phyloP scores from a whole-genome alignment of 1,139 yeast species.

The Ogataea hybrid region DNA sequence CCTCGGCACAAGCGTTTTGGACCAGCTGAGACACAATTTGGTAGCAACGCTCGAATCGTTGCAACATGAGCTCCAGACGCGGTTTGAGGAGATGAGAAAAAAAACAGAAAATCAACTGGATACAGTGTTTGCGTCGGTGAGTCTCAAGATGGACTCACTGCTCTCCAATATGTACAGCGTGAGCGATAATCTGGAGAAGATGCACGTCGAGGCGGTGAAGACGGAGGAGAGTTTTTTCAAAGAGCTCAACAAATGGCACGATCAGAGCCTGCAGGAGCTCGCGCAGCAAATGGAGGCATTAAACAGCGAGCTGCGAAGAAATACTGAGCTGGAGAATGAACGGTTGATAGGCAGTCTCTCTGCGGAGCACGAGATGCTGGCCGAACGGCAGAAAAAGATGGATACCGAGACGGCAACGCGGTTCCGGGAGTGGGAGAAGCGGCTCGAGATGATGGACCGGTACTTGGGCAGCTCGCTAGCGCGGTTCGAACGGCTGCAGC shows the following conservation, averaged over 20 bases:
- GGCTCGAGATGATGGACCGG: conserved; percentile 1
- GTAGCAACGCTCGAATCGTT: conserved; percentile 1
- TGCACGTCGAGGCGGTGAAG: conserved; percentile 3
- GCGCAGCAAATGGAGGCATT: conserved; percentile 2
- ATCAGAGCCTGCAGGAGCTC: conserved; percentile 1
- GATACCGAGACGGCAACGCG: neutral
- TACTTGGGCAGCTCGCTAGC: conserved; percentile 6
- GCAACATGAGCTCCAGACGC: neutral
- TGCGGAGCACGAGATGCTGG: conserved; percentile 1
- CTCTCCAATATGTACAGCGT: neutral
- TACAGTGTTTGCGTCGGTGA: neutral
- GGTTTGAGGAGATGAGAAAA: neutral
- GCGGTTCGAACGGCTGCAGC: conserved; percentile 8
- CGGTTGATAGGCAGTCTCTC: conserved; percentile 1
- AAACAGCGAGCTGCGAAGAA: conserved; percentile 1
- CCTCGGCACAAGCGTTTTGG: conserved; percentile 5
- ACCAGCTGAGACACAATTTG: conserved; percentile 4
- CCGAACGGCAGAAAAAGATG: neutral
- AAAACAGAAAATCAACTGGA: neutral
- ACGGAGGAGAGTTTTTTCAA: neutral
- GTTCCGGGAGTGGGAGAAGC: conserved; percentile 5
- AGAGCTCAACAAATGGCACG: neutral
- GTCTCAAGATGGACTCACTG: conserved; percentile 1
- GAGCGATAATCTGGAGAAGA: neutral
- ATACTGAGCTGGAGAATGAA: neutral